Conservation (phyloP, 108 stramenopile species). For the Pseudonitzschia pungens region DNA sequence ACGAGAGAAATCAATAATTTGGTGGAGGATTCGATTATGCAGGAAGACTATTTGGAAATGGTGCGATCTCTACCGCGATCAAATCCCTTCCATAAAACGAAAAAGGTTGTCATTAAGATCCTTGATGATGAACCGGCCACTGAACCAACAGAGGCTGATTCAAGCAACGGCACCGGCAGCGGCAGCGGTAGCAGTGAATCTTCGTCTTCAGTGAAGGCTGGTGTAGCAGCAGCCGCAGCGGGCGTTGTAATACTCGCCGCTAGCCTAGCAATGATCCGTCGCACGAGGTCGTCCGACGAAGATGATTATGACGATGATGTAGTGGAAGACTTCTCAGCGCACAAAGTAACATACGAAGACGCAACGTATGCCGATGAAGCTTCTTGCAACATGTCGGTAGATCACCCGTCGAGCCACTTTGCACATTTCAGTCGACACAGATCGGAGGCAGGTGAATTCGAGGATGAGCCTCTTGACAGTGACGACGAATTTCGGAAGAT, state of each 20-base stretch:
- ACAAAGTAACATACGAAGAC: conserved; percentile 16
- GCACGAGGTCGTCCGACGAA: neutral
- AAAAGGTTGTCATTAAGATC: neutral
- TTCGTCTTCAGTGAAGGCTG: conserved; percentile 15
- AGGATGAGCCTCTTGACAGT: conserved; percentile 36
- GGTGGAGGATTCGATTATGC: conserved; percentile 24
- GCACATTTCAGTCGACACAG: conserved; percentile 14
- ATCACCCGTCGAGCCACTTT: conserved; percentile 6
- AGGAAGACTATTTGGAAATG: conserved; percentile 20
- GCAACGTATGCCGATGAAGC: conserved; percentile 30
- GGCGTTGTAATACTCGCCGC: conserved; percentile 38
- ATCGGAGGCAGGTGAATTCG: conserved; percentile 19
- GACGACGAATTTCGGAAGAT: conserved; percentile 17
- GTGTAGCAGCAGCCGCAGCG: conserved; percentile 35
- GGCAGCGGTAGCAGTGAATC: conserved; percentile 2
- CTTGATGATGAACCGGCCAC: neutral
- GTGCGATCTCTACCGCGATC: conserved; percentile 23
- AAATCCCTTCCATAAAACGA: conserved; percentile 31
- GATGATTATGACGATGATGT: conserved; percentile 11
- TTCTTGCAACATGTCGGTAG: conserved; percentile 25
- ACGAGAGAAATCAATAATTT: conserved; percentile 25
- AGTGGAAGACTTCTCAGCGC: neutral
- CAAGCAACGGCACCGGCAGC: conserved; percentile 8
- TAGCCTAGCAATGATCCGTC: conserved; percentile 20
- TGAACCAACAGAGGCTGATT: conserved; percentile 14